These are phyloP conservation scores for Trichophyton mentagrophytes DNA, from an alignment of 2,329 filamentous ascomycete species.

Conservation along the genomic window DNA sequence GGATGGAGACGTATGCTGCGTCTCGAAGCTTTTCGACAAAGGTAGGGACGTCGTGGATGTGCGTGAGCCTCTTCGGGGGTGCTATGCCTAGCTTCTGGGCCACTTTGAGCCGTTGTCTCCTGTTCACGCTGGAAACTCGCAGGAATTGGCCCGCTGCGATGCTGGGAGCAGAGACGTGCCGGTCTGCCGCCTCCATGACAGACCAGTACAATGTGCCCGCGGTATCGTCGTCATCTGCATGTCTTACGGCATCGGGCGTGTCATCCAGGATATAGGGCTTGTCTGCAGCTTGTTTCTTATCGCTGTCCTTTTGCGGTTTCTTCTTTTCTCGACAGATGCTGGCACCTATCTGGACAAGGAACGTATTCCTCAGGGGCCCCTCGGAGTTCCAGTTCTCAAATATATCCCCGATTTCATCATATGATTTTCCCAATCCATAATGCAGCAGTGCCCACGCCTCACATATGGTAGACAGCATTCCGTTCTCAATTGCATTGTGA, in stretches of 20 bases:
- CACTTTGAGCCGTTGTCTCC: conserved; percentile 41
- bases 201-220: conserved; percentile 58
- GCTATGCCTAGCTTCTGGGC: conserved; percentile 38
- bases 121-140: conserved; percentile 51
- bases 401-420: conserved; percentile 48
- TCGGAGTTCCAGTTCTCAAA: conserved; percentile 49
- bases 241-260: conserved; percentile 58
- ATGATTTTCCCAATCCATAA: conserved; percentile 43
- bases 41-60: conserved; percentile 23
- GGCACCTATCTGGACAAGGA: conserved; percentile 49
- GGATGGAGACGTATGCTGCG: conserved; percentile 49
- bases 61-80: conserved; percentile 24
- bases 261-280: conserved; percentile 44
- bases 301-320: background rate
- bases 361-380: conserved; percentile 48
- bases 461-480: conserved; percentile 52
- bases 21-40: conserved; percentile 48
- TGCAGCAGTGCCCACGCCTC: conserved; percentile 55
- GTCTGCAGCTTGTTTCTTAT: conserved; percentile 18
- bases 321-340: conserved; percentile 47
- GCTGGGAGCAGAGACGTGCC: conserved; percentile 53
- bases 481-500: conserved; percentile 62
- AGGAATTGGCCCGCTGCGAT: conserved; percentile 51
- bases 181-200: conserved; percentile 46
- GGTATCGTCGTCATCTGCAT: conserved; percentile 48